Evolutionary conservation across 108 stramenopile genomes (phyloP).

Genomic region (Fragilaria crotonensis): DNA sequence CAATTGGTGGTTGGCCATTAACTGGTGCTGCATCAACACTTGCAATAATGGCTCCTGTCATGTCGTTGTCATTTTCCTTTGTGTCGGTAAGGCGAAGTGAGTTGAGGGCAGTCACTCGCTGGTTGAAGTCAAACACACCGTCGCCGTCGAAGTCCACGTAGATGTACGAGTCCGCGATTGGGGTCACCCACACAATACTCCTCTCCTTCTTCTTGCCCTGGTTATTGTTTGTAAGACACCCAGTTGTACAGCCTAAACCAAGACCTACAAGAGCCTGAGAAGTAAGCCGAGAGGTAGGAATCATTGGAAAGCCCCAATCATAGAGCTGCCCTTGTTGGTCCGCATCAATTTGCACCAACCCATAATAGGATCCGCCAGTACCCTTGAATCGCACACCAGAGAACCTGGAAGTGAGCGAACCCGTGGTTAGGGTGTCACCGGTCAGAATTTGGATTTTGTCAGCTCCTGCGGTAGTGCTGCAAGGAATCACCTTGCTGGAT

Average conservation of each 20-base stretch:
- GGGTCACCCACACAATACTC: constrained; percentile 18
- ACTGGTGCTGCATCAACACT: too few species aligned
- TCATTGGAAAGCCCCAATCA: constrained; percentile 11
- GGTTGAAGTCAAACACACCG: constrained; percentile 4
- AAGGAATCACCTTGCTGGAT: too few species aligned
- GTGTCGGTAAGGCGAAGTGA: background rate
- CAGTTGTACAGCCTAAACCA: constrained; percentile 20
- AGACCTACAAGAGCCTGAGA: constrained; percentile 11
- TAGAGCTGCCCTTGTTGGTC: constrained; percentile 2
- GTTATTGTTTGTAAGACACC: background rate
- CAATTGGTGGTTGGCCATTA: background rate
- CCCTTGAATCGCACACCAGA: too few species aligned
- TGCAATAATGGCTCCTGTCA: constrained; percentile 16
- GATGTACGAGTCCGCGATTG: constrained; percentile 11
- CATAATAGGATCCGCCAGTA: too few species aligned
- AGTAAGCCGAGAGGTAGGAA: constrained; percentile 7
- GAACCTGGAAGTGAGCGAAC: too few species aligned
- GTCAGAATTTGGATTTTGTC: too few species aligned
- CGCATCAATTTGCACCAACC: constrained; percentile 2
- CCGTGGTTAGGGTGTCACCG: too few species aligned
- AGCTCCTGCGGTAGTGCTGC: too few species aligned
- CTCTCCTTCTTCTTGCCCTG: background rate
- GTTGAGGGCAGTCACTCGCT: background rate
- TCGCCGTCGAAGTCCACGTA: constrained; percentile 17
- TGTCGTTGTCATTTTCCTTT: constrained; percentile 8